Conservation (phyloP, 371 early-diverging fungal species). For the Lichtheimia hyalospora region DNA sequence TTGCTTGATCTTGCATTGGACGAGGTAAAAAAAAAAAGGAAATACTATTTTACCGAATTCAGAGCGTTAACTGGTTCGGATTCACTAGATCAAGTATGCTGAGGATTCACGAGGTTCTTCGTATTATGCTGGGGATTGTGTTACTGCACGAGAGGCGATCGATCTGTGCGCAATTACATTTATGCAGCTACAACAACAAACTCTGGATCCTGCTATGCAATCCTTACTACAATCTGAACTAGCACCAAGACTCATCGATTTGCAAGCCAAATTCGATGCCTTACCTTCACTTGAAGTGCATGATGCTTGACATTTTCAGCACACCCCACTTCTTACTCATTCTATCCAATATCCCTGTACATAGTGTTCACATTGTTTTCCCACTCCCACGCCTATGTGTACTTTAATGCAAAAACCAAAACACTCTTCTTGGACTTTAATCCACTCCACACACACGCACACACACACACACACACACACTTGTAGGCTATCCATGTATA, state of each 20-base stretch:
- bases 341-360: too few relatives aligned
- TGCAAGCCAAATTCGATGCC: constrained; percentile 24
- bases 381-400: too few relatives aligned
- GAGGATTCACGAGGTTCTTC: constrained; percentile 41
- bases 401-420: constrained; percentile 1
- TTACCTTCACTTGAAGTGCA: constrained; percentile 14
- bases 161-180: constrained; percentile 28
- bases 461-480: too few relatives aligned
- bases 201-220: constrained; percentile 13
- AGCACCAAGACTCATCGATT: constrained; percentile 23
- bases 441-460: background rate
- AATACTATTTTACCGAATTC: background rate
- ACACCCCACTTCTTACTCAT: too few relatives aligned
- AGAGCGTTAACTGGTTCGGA: background rate
- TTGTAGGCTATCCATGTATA: background rate
- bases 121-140: constrained; percentile 40
- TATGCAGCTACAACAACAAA: constrained; percentile 25
- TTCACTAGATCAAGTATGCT: constrained; percentile 32
- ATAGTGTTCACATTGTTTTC: too few relatives aligned
- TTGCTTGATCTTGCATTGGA: constrained; percentile 18
- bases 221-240: constrained; percentile 26
- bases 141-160: constrained; percentile 39
- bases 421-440: background rate
- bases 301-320: too few relatives aligned
- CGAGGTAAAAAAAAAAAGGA: constrained; percentile 12